These are phyloP conservation scores for Beauveria medogensis DNA, from an alignment of 2,329 filamentous ascomycete genomes.

Conservation along the genomic window DNA sequence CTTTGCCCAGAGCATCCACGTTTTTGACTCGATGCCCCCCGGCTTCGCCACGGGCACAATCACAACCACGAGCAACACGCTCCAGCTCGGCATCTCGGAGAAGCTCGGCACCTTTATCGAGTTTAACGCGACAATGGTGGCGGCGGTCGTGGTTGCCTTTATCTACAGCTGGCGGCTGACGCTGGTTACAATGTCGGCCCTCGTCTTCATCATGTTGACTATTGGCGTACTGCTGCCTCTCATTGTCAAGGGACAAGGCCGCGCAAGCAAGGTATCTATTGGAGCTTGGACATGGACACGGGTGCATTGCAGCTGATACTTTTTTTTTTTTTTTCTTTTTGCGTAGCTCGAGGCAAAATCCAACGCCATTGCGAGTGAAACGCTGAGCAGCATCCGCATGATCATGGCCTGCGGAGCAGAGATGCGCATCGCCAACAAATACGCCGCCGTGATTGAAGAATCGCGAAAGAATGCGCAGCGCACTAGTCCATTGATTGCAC, in stretches of 20 bases:
- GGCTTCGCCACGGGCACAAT: constrained; percentile 56
- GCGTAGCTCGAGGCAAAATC: constrained; percentile 45
- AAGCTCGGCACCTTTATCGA: constrained; percentile 53
- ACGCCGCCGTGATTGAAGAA: constrained; percentile 46
- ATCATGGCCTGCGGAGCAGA: constrained; percentile 56
- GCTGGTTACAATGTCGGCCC: constrained; percentile 47
- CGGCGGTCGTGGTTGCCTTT: constrained; percentile 48
- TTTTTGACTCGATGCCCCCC: constrained; percentile 57
- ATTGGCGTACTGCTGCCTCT: constrained; percentile 44
- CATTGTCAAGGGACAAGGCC: constrained; percentile 43
- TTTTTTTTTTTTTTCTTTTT: too few relatives aligned
- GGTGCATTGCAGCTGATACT: constrained; percentile 7
- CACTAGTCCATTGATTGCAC: constrained; percentile 41
- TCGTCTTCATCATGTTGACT: constrained; percentile 47
- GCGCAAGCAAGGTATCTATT: constrained; percentile 29
- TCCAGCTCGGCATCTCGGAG: constrained; percentile 59
- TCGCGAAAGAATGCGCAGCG: constrained; percentile 40
- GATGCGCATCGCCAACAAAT: constrained; percentile 42
- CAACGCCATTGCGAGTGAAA: constrained; percentile 52
- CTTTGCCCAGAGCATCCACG: constrained; percentile 58
- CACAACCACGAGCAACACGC: constrained; percentile 53
- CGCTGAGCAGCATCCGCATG: constrained; percentile 52
- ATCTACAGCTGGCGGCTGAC: constrained; percentile 51
- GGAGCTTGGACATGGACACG: background rate
- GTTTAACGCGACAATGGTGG: constrained; percentile 42